Conservation (phyloP, 2,329 filamentous ascomycete genomes). For the Pseudonectria buxi region DNA sequence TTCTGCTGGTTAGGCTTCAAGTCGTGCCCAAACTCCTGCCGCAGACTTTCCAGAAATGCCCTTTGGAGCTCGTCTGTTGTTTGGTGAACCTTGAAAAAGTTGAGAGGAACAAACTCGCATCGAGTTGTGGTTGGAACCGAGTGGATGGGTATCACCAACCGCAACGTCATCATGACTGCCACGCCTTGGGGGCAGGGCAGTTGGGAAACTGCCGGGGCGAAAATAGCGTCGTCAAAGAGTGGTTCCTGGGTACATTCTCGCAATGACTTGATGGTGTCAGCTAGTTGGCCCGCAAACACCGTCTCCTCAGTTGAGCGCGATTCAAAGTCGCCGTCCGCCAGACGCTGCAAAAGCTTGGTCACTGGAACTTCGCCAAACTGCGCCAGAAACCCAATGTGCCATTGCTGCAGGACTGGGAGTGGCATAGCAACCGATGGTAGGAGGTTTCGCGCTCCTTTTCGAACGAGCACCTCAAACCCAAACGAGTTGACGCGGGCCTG, state of each 20-base stretch:
- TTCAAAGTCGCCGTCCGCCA: conserved; percentile 32
- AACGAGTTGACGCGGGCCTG: conserved; percentile 43
- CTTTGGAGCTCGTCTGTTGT: conserved; percentile 53
- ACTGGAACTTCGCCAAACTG: conserved; percentile 41
- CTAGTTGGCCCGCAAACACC: conserved; percentile 40
- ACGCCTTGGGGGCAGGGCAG: conserved; percentile 31
- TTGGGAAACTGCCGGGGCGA: conserved; percentile 36
- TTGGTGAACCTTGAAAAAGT: conserved; percentile 61
- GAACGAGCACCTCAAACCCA: conserved; percentile 59
- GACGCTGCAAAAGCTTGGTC: conserved; percentile 19
- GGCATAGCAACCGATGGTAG: conserved; percentile 54
- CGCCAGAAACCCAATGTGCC: conserved; percentile 48
- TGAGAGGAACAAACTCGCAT: conserved; percentile 54
- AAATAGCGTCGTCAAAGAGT: conserved; percentile 39
- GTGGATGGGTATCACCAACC: conserved; percentile 56
- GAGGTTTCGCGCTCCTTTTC: conserved; percentile 48
- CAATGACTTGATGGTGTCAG: conserved; percentile 34
- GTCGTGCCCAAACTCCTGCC: conserved; percentile 52
- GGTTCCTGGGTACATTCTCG: conserved; percentile 36
- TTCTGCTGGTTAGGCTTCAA: conserved; percentile 22
- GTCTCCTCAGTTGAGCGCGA: conserved; percentile 30
- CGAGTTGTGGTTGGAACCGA: conserved; percentile 42
- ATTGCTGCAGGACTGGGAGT: conserved; percentile 44
- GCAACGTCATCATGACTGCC: conserved; percentile 45
- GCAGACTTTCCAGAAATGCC: conserved; percentile 53